A percentile compares a stretch with the other conserved stretches of the same genome.
phyloP scores from a whole-genome alignment of 2,329 filamentous ascomycete genomes.

The Hypoxylon rubiginosum region DNA sequence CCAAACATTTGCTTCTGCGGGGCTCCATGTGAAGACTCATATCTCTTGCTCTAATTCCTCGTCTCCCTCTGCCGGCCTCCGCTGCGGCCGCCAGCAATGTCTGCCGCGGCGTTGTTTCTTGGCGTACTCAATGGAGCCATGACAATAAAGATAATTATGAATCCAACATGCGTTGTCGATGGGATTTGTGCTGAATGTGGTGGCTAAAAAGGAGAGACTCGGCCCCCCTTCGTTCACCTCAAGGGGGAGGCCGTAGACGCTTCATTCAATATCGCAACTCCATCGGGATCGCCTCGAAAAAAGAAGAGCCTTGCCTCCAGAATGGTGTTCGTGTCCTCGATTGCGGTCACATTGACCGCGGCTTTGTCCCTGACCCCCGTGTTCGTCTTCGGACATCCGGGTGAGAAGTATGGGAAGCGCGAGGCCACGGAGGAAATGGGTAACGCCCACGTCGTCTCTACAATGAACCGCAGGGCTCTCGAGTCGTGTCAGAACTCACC shows the following conservation, averaged over 20 bases:
- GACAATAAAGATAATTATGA: slow-evolving; percentile 25
- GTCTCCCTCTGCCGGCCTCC: slow-evolving; percentile 28
- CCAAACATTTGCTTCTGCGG: slow-evolving; percentile 18
- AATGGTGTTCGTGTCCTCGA: slow-evolving; percentile 44
- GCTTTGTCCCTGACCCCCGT: slow-evolving; percentile 42
- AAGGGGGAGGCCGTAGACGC: background rate
- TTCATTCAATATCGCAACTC: slow-evolving; percentile 13
- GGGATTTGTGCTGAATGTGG: background rate
- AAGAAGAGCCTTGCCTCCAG: slow-evolving; percentile 7
- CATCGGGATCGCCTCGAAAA: slow-evolving; percentile 8
- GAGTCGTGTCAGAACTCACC: slow-evolving; percentile 56
- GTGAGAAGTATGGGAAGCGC: slow-evolving; percentile 48
- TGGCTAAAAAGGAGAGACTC: slow-evolving; percentile 36
- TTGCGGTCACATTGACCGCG: slow-evolving; percentile 41
- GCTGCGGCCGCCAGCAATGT: slow-evolving; percentile 22
- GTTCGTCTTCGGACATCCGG: slow-evolving; percentile 47
- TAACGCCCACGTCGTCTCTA: slow-evolving; percentile 49
- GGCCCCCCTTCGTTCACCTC: slow-evolving; percentile 9
- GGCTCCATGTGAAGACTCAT: slow-evolving; percentile 21
- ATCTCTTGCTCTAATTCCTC: slow-evolving; percentile 16
- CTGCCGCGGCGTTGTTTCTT: slow-evolving; percentile 35
- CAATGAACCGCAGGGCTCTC: slow-evolving; percentile 52
- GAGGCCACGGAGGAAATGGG: slow-evolving; percentile 46
- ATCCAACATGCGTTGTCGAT: slow-evolving; percentile 19
- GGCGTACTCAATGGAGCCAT: slow-evolving; percentile 38